Percentiles rank a stretch among this genome's conserved stretches.
phyloP scores from a whole-genome alignment of 805 yeast genomes.

The Pichia rugopelliculosa region DNA sequence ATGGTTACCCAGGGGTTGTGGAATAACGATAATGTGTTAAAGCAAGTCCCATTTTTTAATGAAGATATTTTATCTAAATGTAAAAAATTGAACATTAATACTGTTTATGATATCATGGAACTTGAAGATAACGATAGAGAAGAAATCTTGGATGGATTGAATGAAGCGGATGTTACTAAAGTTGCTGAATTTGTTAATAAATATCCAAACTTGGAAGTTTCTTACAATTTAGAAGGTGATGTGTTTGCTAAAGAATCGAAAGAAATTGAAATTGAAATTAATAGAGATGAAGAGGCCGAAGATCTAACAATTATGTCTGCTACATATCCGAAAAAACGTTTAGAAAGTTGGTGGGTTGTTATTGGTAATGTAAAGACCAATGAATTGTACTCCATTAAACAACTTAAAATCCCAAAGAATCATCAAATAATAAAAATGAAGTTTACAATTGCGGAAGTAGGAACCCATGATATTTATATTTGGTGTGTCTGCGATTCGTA shows the following conservation, averaged over 20 bases:
- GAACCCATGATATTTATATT: conserved; percentile 53
- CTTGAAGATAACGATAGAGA: conserved; percentile 61
- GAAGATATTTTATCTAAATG: conserved; percentile 49
- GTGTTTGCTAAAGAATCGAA: conserved; percentile 40
- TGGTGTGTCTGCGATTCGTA: conserved; percentile 93
- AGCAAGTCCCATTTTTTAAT: conserved; percentile 69
- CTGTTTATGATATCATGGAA: conserved; percentile 73
- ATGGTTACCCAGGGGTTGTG: conserved; percentile 84
- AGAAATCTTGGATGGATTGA: conserved; percentile 46
- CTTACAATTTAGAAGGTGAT: conserved; percentile 40
- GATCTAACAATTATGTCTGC: conserved; percentile 54
- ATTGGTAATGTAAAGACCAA: conserved; percentile 58
- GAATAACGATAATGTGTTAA: conserved; percentile 70
- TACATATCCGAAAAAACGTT: conserved; percentile 51
- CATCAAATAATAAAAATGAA: conserved; percentile 45
- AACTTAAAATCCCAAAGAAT: conserved; percentile 46
- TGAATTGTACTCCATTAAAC: conserved; percentile 68
- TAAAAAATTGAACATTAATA: conserved; percentile 45
- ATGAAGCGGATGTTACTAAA: conserved; percentile 41
- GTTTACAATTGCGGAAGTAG: conserved; percentile 52
- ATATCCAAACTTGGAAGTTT: conserved; percentile 78
- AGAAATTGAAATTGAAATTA: conserved; percentile 40
- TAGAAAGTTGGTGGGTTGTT: conserved; percentile 83
- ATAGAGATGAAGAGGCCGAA: conserved; percentile 71
- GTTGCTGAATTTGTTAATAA: conserved; percentile 87